phyloP scores from a whole-genome alignment of 169 alveolate species.

The Cryptosporidium ubiquitum region DNA sequence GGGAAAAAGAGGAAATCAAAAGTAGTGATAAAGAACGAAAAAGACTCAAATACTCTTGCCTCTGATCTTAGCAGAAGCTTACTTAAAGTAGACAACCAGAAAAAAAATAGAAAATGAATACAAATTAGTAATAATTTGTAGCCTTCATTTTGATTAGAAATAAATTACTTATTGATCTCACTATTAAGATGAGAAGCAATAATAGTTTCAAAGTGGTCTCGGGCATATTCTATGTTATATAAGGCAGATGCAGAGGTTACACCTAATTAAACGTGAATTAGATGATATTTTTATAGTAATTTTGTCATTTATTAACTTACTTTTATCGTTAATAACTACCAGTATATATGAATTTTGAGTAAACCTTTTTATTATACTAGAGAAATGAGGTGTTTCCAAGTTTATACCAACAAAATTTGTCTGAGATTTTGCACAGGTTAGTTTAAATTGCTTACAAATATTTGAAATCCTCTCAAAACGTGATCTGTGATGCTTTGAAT shows the following conservation, averaged over 20 bases:
- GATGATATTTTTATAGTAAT: not conserved
- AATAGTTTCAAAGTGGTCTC: conserved; percentile 75
- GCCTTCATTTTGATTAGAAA: not conserved
- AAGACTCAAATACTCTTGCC: not conserved
- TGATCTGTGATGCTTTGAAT: conserved; percentile 73
- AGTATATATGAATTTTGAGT: conserved; percentile 90
- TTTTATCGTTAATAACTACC: conserved; percentile 87
- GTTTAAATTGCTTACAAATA: conserved; percentile 91
- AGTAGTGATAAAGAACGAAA: conserved; percentile 25
- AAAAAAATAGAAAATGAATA: not conserved
- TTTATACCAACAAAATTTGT: conserved; percentile 85
- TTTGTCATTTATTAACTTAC: conserved; percentile 67
- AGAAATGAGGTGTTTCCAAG: conserved; percentile 85
- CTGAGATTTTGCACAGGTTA: conserved; percentile 89
- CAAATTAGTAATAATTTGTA: not conserved
- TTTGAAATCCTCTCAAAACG: conserved; percentile 93
- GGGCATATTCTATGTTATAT: conserved; percentile 77
- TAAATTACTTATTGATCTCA: not conserved
- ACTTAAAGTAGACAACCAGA: conserved; percentile 6
- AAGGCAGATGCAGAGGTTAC: conserved; percentile 64
- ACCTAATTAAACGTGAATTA: not conserved
- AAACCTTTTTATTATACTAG: conserved; percentile 90
- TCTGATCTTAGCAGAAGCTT: conserved; percentile 19
- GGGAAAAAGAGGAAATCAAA: conserved; percentile 55
- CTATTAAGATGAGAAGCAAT: conserved; percentile 53